phyloP scores from a whole-genome alignment of 257 asterid genomes.

The Solanum sparsipilum region DNA sequence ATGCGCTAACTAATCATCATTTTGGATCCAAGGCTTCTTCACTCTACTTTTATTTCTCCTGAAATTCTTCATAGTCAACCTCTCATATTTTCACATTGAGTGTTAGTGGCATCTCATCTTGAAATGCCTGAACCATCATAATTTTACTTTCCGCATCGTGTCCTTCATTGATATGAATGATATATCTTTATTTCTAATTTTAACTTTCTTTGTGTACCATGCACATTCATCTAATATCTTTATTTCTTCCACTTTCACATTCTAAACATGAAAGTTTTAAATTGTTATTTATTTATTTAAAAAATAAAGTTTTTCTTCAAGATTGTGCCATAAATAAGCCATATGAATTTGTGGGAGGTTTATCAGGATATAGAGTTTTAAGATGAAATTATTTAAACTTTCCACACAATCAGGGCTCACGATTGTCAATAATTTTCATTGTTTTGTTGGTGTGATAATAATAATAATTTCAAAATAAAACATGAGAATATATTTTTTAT shows the following conservation, averaged over 20 bases:
- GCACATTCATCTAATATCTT: neutral
- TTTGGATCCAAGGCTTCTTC: neutral
- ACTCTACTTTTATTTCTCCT: no score
- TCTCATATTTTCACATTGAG: no score
- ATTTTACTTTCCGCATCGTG: no score
- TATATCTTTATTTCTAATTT: no score
- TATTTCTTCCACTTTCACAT: neutral
- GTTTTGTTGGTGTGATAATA: neutral
- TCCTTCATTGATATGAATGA: no score
- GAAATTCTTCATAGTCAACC: neutral
- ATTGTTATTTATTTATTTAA: neutral
- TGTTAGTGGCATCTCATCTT: no score
- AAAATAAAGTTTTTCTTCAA: no score
- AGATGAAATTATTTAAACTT: neutral
- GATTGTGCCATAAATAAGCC: neutral
- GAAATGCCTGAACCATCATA: no score
- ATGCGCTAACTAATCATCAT: fast-evolving
- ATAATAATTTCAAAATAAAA: neutral
- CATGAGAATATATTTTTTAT: neutral
- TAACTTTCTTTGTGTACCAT: neutral
- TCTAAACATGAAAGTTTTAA: no score
- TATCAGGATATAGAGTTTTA: neutral
- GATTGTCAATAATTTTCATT: no score
- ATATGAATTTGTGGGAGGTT: neutral
- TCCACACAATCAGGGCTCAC: no score